These are phyloP conservation scores for Xenoacremonium recifei DNA, from an alignment of 2,329 filamentous ascomycete species.

Conservation along the genomic window DNA sequence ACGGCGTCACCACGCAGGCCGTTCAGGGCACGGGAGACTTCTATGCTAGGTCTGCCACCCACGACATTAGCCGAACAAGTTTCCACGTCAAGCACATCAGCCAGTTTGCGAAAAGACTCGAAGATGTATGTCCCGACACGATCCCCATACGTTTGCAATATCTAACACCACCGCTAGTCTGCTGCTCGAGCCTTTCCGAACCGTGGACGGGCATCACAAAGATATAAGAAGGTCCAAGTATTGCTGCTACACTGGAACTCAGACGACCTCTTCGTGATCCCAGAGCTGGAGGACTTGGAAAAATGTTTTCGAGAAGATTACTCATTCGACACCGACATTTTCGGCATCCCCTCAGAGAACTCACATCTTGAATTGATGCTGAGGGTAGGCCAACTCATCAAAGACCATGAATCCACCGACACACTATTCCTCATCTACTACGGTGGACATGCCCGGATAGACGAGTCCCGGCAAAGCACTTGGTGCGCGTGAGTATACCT, in stretches of 20 bases:
- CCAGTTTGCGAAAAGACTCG: constrained; percentile 52
- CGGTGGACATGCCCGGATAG: constrained; percentile 58
- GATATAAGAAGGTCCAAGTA: constrained; percentile 55
- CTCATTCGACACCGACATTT: constrained; percentile 56
- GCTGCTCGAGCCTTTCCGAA: constrained; percentile 57
- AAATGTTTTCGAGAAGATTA: constrained; percentile 55
- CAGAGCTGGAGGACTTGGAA: constrained; percentile 56
- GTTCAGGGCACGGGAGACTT: constrained; percentile 20
- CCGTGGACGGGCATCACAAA: constrained; percentile 48
- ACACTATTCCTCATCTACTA: constrained; percentile 60
- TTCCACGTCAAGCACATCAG: constrained; percentile 58
- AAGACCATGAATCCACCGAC: constrained; percentile 53
- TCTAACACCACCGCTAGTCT: constrained; percentile 37
- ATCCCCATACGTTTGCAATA: background rate
- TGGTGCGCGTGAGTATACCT: constrained; percentile 53
- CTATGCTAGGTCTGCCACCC: constrained; percentile 42
- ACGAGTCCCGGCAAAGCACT: constrained; percentile 58
- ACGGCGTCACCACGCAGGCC: constrained; percentile 13
- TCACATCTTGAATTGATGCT: constrained; percentile 59
- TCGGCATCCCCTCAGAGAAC: constrained; percentile 57
- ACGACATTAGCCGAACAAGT: constrained; percentile 57
- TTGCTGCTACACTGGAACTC: constrained; percentile 57
- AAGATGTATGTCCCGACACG: constrained; percentile 52
- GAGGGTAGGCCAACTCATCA: constrained; percentile 55
- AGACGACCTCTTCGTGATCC: constrained; percentile 58